Evolutionary conservation across 1,284 basidiomycete genomes (phyloP).

Genomic region (Apiotrichum sp.): DNA sequence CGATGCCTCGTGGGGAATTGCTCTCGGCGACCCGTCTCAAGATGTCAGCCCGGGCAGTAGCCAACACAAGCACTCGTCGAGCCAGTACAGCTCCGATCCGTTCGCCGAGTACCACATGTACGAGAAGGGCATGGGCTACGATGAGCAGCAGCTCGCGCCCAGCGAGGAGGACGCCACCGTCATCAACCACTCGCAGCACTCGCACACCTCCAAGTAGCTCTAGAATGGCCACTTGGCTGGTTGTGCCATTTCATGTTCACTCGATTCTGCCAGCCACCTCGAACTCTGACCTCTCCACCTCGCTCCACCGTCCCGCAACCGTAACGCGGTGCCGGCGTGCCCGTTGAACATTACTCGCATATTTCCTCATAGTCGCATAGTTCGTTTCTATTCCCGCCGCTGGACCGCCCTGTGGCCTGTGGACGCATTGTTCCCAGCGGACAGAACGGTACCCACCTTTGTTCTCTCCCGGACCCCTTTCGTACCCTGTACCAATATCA

Average conservation of each 20-base stretch:
- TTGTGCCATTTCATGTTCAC: no score
- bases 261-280: neutral
- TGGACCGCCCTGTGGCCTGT: no score
- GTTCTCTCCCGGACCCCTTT: no score
- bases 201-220: no score
- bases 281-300: neutral
- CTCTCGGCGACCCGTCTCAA: constrained; percentile 24
- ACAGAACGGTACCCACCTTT: no score
- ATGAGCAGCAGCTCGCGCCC: neutral
- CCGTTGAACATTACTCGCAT: neutral
- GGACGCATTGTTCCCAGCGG: no score
- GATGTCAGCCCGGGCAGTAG: constrained; percentile 5
- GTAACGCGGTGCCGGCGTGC: neutral
- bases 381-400: no score
- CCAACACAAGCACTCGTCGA: constrained; percentile 13
- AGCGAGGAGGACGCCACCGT: neutral
- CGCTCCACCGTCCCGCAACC: neutral
- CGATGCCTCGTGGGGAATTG: constrained; percentile 31
- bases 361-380: no score
- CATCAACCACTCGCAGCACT: neutral
- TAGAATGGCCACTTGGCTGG: no score
- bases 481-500: no score
- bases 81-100: constrained; percentile 29
- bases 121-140: neutral
- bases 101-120: constrained; percentile 30